Percentiles rank a stretch among this genome's conserved stretches.
Evolutionary conservation across 371 early-diverging fungal genomes (phyloP).

Genomic region (Mucor racemosus): DNA sequence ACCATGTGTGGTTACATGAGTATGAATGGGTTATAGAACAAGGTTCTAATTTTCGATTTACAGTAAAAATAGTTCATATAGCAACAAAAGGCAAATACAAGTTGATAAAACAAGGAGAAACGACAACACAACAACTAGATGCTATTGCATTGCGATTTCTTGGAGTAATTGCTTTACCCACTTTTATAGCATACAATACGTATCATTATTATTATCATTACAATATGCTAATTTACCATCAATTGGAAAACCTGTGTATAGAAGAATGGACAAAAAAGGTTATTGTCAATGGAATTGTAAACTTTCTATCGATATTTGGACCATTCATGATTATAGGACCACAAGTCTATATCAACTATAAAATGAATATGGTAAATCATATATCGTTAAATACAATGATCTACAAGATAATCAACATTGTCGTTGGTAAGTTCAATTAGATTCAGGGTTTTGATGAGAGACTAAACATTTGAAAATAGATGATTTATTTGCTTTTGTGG

Average conservation of each 20-base stretch:
- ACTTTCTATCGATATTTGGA: slow-evolving; percentile 85
- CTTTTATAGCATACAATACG: slow-evolving; percentile 79
- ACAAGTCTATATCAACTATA: slow-evolving; percentile 92
- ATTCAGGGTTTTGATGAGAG: not conserved
- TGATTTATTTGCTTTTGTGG: slow-evolving; percentile 93
- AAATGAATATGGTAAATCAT: slow-evolving; percentile 81
- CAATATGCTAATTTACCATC: slow-evolving; percentile 94
- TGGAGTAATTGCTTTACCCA: slow-evolving; percentile 77
- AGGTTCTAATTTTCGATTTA: not conserved
- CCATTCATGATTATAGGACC: slow-evolving; percentile 89
- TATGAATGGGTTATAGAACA: not conserved
- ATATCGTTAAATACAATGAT: slow-evolving; percentile 94
- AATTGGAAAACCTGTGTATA: slow-evolving; percentile 14
- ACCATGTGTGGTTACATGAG: slow-evolving; percentile 32
- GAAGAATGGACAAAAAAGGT: slow-evolving; percentile 6
- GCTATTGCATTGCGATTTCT: slow-evolving; percentile 88
- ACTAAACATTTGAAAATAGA: slow-evolving; percentile 48
- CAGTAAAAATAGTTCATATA: not conserved
- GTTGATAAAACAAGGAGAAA: slow-evolving; percentile 64
- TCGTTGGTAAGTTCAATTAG: slow-evolving; percentile 57
- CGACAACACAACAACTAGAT: slow-evolving; percentile 85
- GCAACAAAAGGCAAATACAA: slow-evolving; percentile 27
- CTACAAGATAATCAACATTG: slow-evolving; percentile 93
- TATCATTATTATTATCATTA: slow-evolving; percentile 85
- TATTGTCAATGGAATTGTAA: slow-evolving; percentile 83